Base-by-base conservation (phyloP, 768 basidiomycete genomes). In the Polyporus arcularius region DNA sequence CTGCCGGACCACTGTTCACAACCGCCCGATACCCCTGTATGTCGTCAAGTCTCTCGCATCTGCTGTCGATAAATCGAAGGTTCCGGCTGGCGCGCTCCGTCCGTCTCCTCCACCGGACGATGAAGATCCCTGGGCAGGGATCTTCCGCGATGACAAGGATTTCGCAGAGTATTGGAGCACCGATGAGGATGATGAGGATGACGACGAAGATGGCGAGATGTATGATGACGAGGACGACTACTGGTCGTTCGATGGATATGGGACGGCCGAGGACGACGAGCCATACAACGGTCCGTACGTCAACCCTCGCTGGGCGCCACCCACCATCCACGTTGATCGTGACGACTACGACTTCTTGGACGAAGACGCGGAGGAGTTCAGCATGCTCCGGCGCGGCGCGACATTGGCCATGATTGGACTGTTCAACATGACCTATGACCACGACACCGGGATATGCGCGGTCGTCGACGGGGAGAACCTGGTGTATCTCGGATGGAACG, bases 401-500 rank as follows among this genome's bases (percentile, higher is more conserved):
- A 82, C 84, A 1, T 61, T 77, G 51, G 78, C 76, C 40, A 87
- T 90, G 86, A 76, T 88, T 42, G 75, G 79, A 32, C 72, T 74
- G 21, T 88, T 80, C 62, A 72, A 79, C 7, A 80, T 90, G 75
- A 70, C 74, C 26, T 90, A 90, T 68, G 67, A 68, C 0, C 86
- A 86, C 65, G 60, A 69, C n/a, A 73, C 76, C 14, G 88, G 88
- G 3, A 75, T 90, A 42, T 65, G 81, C 18, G 82, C 82, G 10
- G 53, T 70, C 28, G 69, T 75, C 30, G 71, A 76, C 31, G 70
- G 75, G 28, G 73, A 68, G 15, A 75, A 79, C 67, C 75, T 80
- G 30, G 67, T 90, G 9, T 86, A 78, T 63, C 77, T 91, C 4
- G 89, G 89, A 4, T 91, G 87, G 87, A 90, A 89, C 64, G 79